Percentiles rank a stretch among this genome's conserved stretches.
Conservation (phyloP, 2,329 filamentous ascomycete species). For the Metarhizium brunneum region DNA sequence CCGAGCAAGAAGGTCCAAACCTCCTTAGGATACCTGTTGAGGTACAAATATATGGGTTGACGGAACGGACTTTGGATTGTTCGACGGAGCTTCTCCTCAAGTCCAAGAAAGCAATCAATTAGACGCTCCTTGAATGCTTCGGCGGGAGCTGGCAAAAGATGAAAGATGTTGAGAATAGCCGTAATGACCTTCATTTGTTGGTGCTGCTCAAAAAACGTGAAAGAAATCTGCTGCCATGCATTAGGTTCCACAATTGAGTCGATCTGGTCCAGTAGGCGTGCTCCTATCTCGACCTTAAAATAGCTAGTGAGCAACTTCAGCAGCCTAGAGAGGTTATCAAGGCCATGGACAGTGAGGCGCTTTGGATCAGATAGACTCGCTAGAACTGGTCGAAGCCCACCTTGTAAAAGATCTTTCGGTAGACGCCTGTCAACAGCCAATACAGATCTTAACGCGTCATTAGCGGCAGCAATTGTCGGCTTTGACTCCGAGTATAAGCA, state of each 20-base stretch:
- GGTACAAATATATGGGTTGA: slow-evolving; percentile 79
- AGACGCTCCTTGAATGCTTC: slow-evolving; percentile 85
- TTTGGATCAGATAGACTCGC: slow-evolving; percentile 94
- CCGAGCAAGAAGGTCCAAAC: slow-evolving; percentile 73
- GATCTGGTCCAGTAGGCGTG: slow-evolving; percentile 86
- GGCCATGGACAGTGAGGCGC: slow-evolving; percentile 74
- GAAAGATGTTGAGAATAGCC: slow-evolving; percentile 93
- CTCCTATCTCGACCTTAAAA: slow-evolving; percentile 97
- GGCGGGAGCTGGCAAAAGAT: slow-evolving; percentile 84
- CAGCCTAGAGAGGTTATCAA: slow-evolving; percentile 84
- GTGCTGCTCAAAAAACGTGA: slow-evolving; percentile 89
- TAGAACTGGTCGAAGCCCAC: slow-evolving; percentile 86
- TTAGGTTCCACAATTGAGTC: slow-evolving; percentile 77
- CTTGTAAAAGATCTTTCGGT: slow-evolving; percentile 90
- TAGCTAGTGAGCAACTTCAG: slow-evolving; percentile 92
- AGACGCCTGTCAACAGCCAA: slow-evolving; percentile 83
- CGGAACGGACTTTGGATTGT: slow-evolving; percentile 91
- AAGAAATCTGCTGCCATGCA: slow-evolving; percentile 80
- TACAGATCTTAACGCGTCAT: slow-evolving; percentile 80
- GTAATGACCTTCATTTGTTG: slow-evolving; percentile 89
- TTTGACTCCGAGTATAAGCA: slow-evolving; percentile 88
- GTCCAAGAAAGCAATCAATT: slow-evolving; percentile 79
- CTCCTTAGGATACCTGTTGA: slow-evolving; percentile 88
- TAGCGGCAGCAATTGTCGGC: slow-evolving; percentile 88
- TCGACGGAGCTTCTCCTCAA: slow-evolving; percentile 76